Base-by-base conservation (phyloP, 768 basidiomycete genomes). In the Podaxis sp. region DNA sequence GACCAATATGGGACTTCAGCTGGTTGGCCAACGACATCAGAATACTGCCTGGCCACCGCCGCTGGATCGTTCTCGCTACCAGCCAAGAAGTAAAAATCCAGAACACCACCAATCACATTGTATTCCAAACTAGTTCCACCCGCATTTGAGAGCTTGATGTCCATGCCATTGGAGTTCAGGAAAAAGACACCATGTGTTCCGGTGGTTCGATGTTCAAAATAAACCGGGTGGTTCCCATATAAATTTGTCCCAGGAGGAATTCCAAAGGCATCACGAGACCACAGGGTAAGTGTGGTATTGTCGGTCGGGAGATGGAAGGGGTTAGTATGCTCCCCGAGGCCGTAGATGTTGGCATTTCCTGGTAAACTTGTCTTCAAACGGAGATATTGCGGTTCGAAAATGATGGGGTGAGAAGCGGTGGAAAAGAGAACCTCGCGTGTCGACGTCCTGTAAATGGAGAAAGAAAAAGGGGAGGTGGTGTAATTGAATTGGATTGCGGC, bases 1-100 rank as follows among this genome's bases (percentile, higher is more conserved):
- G 82, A 79, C 90, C 90, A 92, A 68, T 88, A 89, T 0, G 90
- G 89, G 3, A 90, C 83, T 71, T 90, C 85, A 4, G 88, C 88
- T 7, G 91, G 88, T 1, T 73, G 72, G 2, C 90, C 90, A 0
- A 82, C 83, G 36, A 90, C 68, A 65, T 88, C 78, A 8, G 88
- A 83, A 71, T 92, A 92, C 74, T 93, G 90, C 63, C 79, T 76
- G 3, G 86, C 82, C 0, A 87, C 83, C 47, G 81, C 82, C 2
- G 73, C 77, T 2, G 88, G 88, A 68, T 86, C 80, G 4, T 72
- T 79, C 66, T 79, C 76, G 68, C 85, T 87, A 6, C 90, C 90
- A 27, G 87, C 83, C 56, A 92, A 75, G 75, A 94, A 91, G 77
- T 91, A 89, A 66, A 92, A 86, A 70, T 92, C 90, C 29, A 92